Percentiles rank a stretch among this genome's conserved stretches.
These are phyloP conservation scores for Fraxinus dipetala DNA, from an alignment of 305 asterid species.

Conservation along the genomic window DNA sequence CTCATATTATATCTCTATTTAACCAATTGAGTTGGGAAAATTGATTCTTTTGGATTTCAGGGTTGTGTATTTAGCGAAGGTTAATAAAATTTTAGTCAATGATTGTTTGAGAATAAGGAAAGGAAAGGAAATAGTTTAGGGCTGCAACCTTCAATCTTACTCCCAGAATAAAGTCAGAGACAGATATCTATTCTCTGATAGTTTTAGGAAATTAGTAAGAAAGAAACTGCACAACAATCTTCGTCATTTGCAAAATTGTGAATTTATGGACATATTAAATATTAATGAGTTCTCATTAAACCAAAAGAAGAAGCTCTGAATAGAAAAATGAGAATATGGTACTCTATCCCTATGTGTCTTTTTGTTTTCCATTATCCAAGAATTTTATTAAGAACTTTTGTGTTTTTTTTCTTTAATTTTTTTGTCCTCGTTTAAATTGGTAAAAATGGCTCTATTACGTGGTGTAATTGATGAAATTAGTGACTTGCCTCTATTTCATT, in stretches of 20 bases:
- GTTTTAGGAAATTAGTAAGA: background rate
- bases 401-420: background rate
- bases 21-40: background rate
- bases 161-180: background rate
- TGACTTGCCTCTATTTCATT: background rate
- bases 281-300: background rate
- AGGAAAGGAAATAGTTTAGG: background rate
- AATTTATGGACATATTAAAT: background rate
- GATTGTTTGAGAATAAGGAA: background rate
- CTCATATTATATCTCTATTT: background rate
- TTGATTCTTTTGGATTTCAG: background rate
- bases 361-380: background rate
- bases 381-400: background rate
- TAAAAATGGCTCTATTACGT: background rate
- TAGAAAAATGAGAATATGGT: background rate
- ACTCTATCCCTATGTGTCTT: background rate
- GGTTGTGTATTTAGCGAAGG: background rate
- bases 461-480: background rate
- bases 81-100: background rate
- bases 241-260: background rate
- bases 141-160: background rate
- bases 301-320: background rate
- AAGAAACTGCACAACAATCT: background rate
- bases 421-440: background rate
- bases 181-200: background rate